A percentile compares a stretch with the other conserved stretches of the same genome.
Evolutionary conservation across 73 alveolate species (phyloP).

Genomic region (Paramecium primaurelia): DNA sequence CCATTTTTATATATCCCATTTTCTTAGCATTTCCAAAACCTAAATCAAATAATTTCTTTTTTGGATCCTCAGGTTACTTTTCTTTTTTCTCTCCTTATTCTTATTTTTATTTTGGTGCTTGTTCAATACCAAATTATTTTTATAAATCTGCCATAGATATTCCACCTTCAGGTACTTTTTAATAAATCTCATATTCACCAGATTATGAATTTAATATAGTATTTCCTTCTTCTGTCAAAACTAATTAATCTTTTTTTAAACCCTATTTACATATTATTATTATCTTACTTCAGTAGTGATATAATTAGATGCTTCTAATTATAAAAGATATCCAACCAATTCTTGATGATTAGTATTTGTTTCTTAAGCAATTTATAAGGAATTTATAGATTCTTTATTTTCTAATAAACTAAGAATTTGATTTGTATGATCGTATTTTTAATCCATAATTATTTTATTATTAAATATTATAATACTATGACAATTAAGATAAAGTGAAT

Average conservation of each 20-base stretch:
- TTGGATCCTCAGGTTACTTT: background rate
- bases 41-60: background rate
- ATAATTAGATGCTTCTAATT: background rate
- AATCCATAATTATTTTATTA: background rate
- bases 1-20: slow-evolving; percentile 14
- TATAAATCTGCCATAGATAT: background rate
- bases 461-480: background rate
- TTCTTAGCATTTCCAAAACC: slow-evolving; percentile 55
- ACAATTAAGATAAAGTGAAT: background rate
- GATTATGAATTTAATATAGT: background rate
- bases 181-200: slow-evolving; percentile 35
- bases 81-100: slow-evolving; percentile 35
- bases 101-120: background rate
- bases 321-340: slow-evolving; percentile 29
- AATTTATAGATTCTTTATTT: background rate
- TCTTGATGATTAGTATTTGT: background rate
- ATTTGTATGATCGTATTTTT: background rate
- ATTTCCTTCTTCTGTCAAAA: slow-evolving; percentile 45
- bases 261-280: background rate
- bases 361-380: background rate
- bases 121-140: background rate
- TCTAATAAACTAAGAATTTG: background rate
- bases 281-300: slow-evolving; percentile 33
- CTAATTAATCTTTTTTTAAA: background rate
- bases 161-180: slow-evolving; percentile 37